Base-by-base conservation (phyloP, 441 rosid species). In the Isatis lusitanica region DNA sequence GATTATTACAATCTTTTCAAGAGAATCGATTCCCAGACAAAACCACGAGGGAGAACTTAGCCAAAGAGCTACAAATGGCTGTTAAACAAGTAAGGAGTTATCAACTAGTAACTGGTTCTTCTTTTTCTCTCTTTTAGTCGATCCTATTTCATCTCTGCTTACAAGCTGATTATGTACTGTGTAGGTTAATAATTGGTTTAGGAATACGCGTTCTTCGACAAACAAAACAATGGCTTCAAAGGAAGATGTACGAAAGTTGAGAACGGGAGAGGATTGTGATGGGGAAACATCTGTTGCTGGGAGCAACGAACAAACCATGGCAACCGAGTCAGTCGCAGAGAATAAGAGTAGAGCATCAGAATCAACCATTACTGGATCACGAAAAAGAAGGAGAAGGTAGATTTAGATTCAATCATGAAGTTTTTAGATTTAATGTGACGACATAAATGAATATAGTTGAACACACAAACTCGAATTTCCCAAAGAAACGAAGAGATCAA, bases 131-230 rank as follows among this genome's bases (percentile, higher is more conserved):
- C 40, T 50, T 47, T 68, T 51, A 68, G 44, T 65, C 2, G 61
- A 60, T 3, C 11, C 21, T 3, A 36, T 39, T 72, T 68, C 16
- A 24, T 68, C 43, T 39, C 12, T 26, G 9, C 36, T 63, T 50
- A 47, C 10, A 53, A 40, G 52, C 57, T 68, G 60, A 17, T 53
- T 69, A 13, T 56, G 31, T 46, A 68, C 9, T 69, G 48, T 50
- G 4, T 90, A 93, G 98, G 96, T 95, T 69, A 71, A 21, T 57
- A 93, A 85, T 74, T 95, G 99, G 99, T 93, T 95, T 53, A 86
- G 55, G 63, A 85, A 95, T 82, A 75, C 89, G 62, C 96, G 99
- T n/a, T 66, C 83, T 44, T 71, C 86, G 9, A 40, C 12, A 61
- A 79, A 39, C 55, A 77, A 79, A 61, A 50, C 31, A 64, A 66